These are phyloP conservation scores for Combretum micranthum DNA, from an alignment of 345 rosid genomes.

Conservation along the genomic window DNA sequence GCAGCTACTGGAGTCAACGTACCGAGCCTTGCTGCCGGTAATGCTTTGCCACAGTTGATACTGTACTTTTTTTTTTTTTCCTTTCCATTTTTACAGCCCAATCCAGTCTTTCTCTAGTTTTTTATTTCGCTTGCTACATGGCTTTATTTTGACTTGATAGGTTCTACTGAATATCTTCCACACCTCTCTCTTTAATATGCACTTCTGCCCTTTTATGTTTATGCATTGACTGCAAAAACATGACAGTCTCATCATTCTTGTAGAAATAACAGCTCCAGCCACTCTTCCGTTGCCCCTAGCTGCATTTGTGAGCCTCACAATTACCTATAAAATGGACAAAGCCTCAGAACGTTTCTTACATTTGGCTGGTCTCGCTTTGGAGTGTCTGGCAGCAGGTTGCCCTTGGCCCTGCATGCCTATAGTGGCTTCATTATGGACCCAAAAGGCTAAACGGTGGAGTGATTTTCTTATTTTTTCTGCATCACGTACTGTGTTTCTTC, in stretches of 20 bases:
- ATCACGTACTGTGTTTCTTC: slow-evolving; percentile 93
- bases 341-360: slow-evolving; percentile 75
- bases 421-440: slow-evolving; percentile 87
- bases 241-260: slow-evolving; percentile 17
- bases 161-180: too few relatives aligned
- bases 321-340: slow-evolving; percentile 86
- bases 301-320: slow-evolving; percentile 92
- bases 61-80: neutral
- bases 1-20: slow-evolving; percentile 89
- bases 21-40: slow-evolving; percentile 92
- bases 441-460: slow-evolving; percentile 96
- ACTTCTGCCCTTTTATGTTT: too few relatives aligned
- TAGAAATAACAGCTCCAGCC: slow-evolving; percentile 73
- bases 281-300: slow-evolving; percentile 96
- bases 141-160: neutral
- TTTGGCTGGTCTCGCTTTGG: slow-evolving; percentile 84
- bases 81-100: too few relatives aligned
- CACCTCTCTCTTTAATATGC: too few relatives aligned
- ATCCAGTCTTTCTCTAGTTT: too few relatives aligned
- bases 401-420: slow-evolving; percentile 99
- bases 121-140: neutral
- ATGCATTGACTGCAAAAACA: neutral
- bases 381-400: slow-evolving; percentile 83
- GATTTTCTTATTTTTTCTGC: slow-evolving; percentile 92
- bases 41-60: neutral